Base-by-base conservation (phyloP, 257 asterid species). In the Nicotiana otophora region DNA sequence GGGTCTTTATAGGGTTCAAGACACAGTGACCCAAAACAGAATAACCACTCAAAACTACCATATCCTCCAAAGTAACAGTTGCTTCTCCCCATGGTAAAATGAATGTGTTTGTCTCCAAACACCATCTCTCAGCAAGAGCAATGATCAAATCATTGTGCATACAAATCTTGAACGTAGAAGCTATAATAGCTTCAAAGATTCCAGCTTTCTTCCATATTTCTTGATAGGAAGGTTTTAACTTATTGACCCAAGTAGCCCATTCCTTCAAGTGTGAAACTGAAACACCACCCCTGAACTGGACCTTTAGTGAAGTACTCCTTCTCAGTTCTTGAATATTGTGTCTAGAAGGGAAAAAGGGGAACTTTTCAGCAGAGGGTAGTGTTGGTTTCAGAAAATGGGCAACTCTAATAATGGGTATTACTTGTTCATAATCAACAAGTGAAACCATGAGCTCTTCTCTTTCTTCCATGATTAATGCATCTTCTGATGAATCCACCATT, bases 31-130 rank as follows among this genome's bases (percentile, higher is more conserved):
- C 92, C 30, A 85, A 60, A n/a, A 87, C 92, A 20, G 88, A 68
- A 26, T 53, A 90, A 63, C 91, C 91, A 10, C 91, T 89, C 2
- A 90, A 61, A 26, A 83, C 69, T 64, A 70, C 58, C 58, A 84
- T 57, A 57, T 90, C 93, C 84, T 90, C 90, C 39, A 90, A 61
- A 5, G 92, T 88, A 57, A 88, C 17, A 10, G 86, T 87, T 1
- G 87, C 90, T 81, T 90, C 92, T 3, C 92, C 92, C 93, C 93
- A 86, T 0, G 88, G 86, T 12, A 87, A 88, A 53, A 82, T 74
- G 34, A 85, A 82, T 7, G 89, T 34, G 2, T 90, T 86, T 10
- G 88, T 83, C 17, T 39, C 12, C 20, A 20, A 6, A 4, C 54
- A 48, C 90, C 90, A 88, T 46, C 68, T 83, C 20, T 86, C 88